Evolutionary conservation across 140 eudicot genomes (phyloP), one percentile per base, ranked within the genome.

Genomic region (Anethum foeniculum): DNA sequence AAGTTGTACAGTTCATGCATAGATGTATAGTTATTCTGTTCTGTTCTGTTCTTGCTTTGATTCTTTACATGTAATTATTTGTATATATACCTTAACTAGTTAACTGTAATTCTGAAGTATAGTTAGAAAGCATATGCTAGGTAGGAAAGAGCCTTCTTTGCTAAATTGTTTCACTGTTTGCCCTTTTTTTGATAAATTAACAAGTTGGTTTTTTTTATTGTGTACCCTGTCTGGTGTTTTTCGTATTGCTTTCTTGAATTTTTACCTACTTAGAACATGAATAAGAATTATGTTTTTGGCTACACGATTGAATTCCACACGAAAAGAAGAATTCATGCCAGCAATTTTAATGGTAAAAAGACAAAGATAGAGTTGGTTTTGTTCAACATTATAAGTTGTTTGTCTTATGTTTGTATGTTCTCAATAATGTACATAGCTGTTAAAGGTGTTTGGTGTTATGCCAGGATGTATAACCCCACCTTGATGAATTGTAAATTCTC

Each of bases 371-470:
- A 7, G 19, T 13, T 39, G 34, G 21, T 56, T 78, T 11, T 58
- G 3, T 74, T 43, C 72, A 56, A 18, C 65, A 38, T 58, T 78
- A 23, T 58, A 44, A 79, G 64, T 4, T 79, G 48, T 27, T 44
- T 79, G 76, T 79, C 82, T 64, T 65, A 79, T 79, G 46, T 65
- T 65, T 65, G 82, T 67, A 4, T 43, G 34, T 23, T 19, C 43
- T 79, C 34, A 60, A 25, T 64, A 13, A 13, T 30, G 44, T 25
- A 43, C 75, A 7, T 79, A 46, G 76, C 76, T 79, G 82, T 65
- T 74, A 79, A 64, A 79, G 64, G 76, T 79, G 39, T 64, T 47
- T 43, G 82, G 76, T 77, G 41, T 44, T 15, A 77, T 77, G 80
- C 71, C 80, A 77, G 51, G 49, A 52, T 19, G 80, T 77, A 62